Percentiles rank a stretch among this genome's conserved stretches.
Evolutionary conservation across 139 green algal genomes (phyloP).

Genomic region (Coccomyxa sp.): DNA sequence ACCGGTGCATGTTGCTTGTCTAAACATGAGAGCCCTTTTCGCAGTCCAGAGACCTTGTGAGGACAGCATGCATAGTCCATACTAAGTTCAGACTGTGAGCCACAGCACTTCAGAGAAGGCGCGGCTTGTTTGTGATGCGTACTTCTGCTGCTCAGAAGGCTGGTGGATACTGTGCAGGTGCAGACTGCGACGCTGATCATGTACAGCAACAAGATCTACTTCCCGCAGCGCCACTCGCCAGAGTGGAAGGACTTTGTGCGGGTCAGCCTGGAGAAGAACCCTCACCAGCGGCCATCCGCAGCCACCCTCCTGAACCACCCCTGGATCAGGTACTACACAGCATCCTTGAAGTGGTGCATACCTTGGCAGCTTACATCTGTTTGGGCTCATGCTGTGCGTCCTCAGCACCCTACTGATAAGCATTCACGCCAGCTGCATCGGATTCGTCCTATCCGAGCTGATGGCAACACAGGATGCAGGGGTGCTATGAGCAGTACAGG

Average conservation of each 20-base stretch:
- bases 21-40: background rate
- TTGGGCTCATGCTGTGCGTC: background rate
- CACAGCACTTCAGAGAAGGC: background rate
- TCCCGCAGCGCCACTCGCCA: slow-evolving; percentile 25
- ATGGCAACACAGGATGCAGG: no score
- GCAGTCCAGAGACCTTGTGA: background rate
- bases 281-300: slow-evolving; percentile 49
- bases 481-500: no score
- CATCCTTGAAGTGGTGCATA: background rate
- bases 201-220: slow-evolving; percentile 53
- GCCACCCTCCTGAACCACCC: slow-evolving; percentile 60
- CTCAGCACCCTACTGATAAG: no score
- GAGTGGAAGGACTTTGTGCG: slow-evolving; percentile 45
- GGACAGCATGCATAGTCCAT: background rate
- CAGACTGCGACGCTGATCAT: slow-evolving; percentile 74
- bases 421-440: no score
- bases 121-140: background rate
- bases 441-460: no score
- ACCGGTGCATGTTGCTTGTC: background rate
- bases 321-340: slow-evolving; percentile 35
- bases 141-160: no score
- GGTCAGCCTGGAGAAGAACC: slow-evolving; percentile 59
- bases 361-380: background rate
- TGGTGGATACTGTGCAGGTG: background rate
- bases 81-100: background rate